These are phyloP conservation scores for Colletotrichum liaoningense DNA, from an alignment of 2,329 filamentous ascomycete genomes.

Conservation along the genomic window DNA sequence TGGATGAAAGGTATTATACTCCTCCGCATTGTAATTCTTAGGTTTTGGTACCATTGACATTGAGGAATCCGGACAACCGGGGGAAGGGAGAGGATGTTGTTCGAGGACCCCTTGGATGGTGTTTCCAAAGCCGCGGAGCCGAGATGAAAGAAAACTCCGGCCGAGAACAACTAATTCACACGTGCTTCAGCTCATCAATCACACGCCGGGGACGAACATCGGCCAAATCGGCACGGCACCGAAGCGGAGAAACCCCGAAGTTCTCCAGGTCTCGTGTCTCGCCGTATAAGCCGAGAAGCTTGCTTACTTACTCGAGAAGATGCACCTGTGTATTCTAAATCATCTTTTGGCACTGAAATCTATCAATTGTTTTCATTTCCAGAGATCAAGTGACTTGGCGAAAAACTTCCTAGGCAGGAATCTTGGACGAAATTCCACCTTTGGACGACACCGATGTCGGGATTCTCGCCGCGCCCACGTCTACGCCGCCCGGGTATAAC, in stretches of 20 bases:
- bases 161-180: neutral
- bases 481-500: constrained; percentile 25
- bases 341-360: too few species aligned
- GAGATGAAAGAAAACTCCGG: neutral
- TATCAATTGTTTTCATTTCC: too few species aligned
- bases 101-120: neutral
- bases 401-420: too few species aligned
- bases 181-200: neutral
- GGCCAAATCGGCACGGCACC: constrained; percentile 27
- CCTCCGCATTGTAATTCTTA: too few species aligned
- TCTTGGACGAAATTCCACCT: too few species aligned
- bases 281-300: too few species aligned
- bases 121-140: neutral
- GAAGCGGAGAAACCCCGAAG: neutral
- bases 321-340: too few species aligned
- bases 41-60: neutral
- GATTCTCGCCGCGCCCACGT: neutral
- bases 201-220: neutral
- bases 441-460: constrained; percentile 24
- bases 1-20: too few species aligned
- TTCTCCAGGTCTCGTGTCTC: neutral
- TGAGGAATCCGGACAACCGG: neutral
- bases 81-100: neutral
- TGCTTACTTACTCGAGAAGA: too few species aligned
- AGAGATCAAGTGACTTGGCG: too few species aligned